Conservation (phyloP, 225 moss, liverwort and hornwort genomes). For the Neckera pumila region DNA sequence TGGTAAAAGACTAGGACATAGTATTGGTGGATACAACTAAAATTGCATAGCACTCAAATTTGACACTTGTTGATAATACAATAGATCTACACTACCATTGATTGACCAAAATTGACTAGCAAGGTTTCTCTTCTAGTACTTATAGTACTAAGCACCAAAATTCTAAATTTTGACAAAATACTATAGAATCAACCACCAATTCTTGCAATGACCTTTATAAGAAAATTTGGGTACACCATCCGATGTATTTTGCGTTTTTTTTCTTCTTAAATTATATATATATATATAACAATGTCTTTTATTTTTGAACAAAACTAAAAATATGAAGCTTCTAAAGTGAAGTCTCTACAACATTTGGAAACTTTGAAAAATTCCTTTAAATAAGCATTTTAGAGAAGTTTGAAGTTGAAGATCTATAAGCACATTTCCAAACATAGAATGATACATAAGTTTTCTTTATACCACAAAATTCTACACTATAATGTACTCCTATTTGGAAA, state of each 20-base stretch:
- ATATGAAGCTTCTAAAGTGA: neutral
- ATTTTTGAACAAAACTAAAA: neutral
- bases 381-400: neutral
- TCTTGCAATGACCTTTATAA: neutral
- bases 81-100: no score
- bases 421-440: neutral
- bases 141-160: neutral
- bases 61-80: no score
- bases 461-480: neutral
- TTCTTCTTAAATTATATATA: neutral
- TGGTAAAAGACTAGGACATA: no score
- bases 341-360: neutral
- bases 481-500: fast-evolving
- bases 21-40: no score
- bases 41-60: no score
- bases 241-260: fast-evolving
- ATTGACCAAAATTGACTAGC: no score
- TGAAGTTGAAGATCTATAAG: neutral
- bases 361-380: neutral
- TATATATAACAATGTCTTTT: neutral
- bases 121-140: no score
- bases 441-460: fast-evolving
- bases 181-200: fast-evolving
- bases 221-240: no score
- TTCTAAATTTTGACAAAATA: neutral